A percentile compares a stretch with the other conserved stretches of the same genome.
Evolutionary conservation across 345 rosid genomes (phyloP).

Genomic region (Gossypium sturtianum): DNA sequence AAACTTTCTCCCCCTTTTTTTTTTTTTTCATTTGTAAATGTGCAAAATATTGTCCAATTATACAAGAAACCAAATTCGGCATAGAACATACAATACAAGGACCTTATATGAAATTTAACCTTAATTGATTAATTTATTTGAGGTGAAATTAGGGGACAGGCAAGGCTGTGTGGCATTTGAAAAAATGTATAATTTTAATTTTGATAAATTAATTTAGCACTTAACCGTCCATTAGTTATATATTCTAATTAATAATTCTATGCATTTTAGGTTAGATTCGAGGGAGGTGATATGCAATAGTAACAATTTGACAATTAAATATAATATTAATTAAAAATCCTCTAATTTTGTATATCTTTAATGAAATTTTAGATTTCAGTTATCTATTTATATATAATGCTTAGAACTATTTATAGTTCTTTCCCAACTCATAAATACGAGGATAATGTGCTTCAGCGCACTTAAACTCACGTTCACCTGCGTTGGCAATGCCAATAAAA

Average conservation of each 20-base stretch:
- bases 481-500: no score
- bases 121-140: background rate
- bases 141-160: background rate
- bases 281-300: background rate
- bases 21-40: no score
- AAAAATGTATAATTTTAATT: background rate
- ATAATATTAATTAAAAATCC: background rate
- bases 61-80: no score
- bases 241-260: background rate
- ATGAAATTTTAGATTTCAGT: background rate
- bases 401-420: fast-evolving
- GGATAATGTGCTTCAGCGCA: fast-evolving
- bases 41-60: no score
- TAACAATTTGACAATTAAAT: background rate
- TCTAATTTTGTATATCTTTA: background rate
- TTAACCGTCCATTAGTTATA: background rate
- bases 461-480: fast-evolving
- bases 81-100: no score
- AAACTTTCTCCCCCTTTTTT: no score
- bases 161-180: background rate
- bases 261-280: background rate
- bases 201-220: background rate
- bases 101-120: no score
- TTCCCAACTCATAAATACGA: no score
- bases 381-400: no score